These are phyloP conservation scores for Xylaria sp. DNA, from an alignment of 2,329 filamentous ascomycete genomes.

Conservation along the genomic window DNA sequence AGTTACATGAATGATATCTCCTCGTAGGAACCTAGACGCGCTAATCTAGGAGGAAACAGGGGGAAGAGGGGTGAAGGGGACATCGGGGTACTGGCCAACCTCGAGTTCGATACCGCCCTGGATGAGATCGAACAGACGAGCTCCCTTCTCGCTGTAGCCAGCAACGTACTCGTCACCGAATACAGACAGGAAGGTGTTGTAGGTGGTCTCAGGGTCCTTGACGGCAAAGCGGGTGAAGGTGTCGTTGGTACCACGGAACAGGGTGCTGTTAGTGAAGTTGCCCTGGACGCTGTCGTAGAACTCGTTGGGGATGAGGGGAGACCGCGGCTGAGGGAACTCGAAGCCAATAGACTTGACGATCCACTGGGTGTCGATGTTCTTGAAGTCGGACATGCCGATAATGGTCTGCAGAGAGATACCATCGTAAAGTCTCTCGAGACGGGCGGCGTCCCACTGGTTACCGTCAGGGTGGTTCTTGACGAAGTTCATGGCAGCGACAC, in stretches of 20 bases:
- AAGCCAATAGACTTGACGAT: constrained; percentile 40
- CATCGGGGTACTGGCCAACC: constrained; percentile 36
- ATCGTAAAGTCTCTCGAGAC: constrained; percentile 38
- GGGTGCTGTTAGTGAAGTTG: constrained; percentile 39
- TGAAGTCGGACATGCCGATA: constrained; percentile 37
- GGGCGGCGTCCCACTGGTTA: constrained; percentile 31
- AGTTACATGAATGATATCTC: constrained; percentile 33
- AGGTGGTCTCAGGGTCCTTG: constrained; percentile 38
- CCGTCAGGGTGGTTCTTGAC: constrained; percentile 36
- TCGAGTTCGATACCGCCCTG: constrained; percentile 37
- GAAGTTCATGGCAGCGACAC: constrained; percentile 33
- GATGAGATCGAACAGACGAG: constrained; percentile 40
- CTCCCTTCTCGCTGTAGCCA: constrained; percentile 34
- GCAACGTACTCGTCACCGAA: constrained; percentile 38
- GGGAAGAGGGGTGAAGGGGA: constrained; percentile 35
- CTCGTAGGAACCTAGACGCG: not conserved
- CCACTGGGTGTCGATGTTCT: constrained; percentile 40
- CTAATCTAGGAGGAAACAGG: constrained; percentile 19
- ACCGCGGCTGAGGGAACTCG: constrained; percentile 39
- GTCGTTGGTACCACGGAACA: constrained; percentile 41
- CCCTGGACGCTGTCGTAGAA: constrained; percentile 40
- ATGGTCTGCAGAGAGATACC: constrained; percentile 39
- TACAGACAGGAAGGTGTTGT: constrained; percentile 37
- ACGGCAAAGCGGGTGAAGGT: constrained; percentile 39
- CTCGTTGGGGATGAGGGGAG: constrained; percentile 34